phyloP scores from a whole-genome alignment of 2,329 filamentous ascomycete species.

The Colletotrichum camelliae region DNA sequence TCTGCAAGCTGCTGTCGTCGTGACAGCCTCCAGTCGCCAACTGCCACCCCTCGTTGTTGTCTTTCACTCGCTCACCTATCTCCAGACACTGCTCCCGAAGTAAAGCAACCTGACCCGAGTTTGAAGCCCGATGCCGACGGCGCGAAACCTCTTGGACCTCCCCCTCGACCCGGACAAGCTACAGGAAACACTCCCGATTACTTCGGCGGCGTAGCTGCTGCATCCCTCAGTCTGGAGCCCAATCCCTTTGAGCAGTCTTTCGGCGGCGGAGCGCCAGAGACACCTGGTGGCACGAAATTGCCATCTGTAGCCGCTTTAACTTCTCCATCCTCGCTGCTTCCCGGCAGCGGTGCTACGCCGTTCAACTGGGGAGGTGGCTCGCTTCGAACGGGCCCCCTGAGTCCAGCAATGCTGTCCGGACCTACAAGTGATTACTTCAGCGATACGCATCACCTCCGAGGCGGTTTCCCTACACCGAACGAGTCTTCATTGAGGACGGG shows the following conservation, averaged over 20 bases:
- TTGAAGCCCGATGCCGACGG: slow-evolving; percentile 63
- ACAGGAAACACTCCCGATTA: slow-evolving; percentile 68
- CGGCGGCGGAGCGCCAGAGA: slow-evolving; percentile 71
- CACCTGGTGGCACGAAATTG: slow-evolving; percentile 81
- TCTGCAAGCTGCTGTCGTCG: not conserved
- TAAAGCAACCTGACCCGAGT: slow-evolving; percentile 54
- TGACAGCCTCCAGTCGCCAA: slow-evolving; percentile 14
- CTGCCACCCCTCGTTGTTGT: slow-evolving; percentile 21
- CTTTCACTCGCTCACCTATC: slow-evolving; percentile 25
- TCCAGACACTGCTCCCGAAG: slow-evolving; percentile 48
- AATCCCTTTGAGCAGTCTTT: slow-evolving; percentile 99
- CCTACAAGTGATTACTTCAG: slow-evolving; percentile 87
- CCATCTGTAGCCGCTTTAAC: slow-evolving; percentile 91
- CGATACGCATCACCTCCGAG: slow-evolving; percentile 77
- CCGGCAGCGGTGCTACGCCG: slow-evolving; percentile 73
- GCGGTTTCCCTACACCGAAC: slow-evolving; percentile 93
- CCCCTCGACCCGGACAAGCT: slow-evolving; percentile 66
- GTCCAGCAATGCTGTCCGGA: slow-evolving; percentile 95
- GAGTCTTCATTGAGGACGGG: slow-evolving; percentile 93
- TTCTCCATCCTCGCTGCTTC: slow-evolving; percentile 82
- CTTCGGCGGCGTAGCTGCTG: slow-evolving; percentile 63
- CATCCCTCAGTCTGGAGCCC: slow-evolving; percentile 77
- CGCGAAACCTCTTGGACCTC: slow-evolving; percentile 72
- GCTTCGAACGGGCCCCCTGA: slow-evolving; percentile 88
- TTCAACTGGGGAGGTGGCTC: slow-evolving; percentile 85